Base-by-base conservation (phyloP, 306 rosid genomes). In the Astragalus glycyphyllos region DNA sequence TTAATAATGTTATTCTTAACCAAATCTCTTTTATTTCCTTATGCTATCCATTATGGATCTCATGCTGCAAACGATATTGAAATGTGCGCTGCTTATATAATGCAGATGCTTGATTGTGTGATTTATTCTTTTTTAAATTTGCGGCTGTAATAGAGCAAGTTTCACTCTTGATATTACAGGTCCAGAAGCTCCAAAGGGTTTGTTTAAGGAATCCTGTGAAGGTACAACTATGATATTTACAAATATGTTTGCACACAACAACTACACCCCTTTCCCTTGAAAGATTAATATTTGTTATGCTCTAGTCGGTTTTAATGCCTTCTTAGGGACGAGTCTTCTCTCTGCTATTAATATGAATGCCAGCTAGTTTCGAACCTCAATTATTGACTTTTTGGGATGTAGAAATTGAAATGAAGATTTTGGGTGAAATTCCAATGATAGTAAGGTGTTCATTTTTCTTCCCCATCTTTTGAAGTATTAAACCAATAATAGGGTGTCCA, bases 131-230 rank as follows among this genome's bases (percentile, higher is more conserved):
- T 67, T 77, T 49, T 55, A n/a, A 60, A 15, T 17, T 74, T 31
- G 11, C 62, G 49, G 42, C 54, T 51, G 61, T 74, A 65, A 79
- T 72, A 74, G 57, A 60, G 53, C 57, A 34, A 63, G 76, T 69
- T 73, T 58, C 57, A 35, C 53, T 58, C 65, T 71, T 10, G 7
- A 42, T 74, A 20, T 62, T 86, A 64, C 86, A 94, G 98, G 97
- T 94, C 51, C 73, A 75, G 79, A 94, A 94, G 82, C 97, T 94
- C 67, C 96, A 90, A 76, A 91, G 97, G 74, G 97, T 90, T 75
- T 84, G 92, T 75, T 80, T 90, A 71, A 84, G 92, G 76, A 89
- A 89, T 63, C 98, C 98, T 67, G 98, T 90, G 64, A 94, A 94
- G 97, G 98, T 94, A 73, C 70, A 57, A 49, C 58, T 1, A 26